Conservation (phyloP, 306 rosid species). For the Pterocarpus santalinus region DNA sequence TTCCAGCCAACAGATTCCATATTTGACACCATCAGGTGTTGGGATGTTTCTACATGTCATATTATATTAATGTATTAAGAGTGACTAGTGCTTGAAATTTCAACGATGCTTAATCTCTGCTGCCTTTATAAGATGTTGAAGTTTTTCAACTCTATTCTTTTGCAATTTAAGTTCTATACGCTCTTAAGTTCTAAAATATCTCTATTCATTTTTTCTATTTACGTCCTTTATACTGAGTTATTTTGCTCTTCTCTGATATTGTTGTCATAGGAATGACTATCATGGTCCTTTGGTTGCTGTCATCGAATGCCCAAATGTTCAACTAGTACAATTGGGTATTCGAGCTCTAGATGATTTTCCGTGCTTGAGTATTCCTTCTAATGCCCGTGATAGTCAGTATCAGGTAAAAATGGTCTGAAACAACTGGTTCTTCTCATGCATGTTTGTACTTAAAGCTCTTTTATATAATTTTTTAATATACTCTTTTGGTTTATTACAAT, state of each 20-base stretch:
- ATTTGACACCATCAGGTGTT: neutral
- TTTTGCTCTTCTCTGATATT: slow-evolving; percentile 37
- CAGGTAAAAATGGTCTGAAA: slow-evolving; percentile 67
- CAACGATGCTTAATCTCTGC: slow-evolving; percentile 14
- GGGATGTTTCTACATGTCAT: slow-evolving; percentile 6
- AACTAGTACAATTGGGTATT: slow-evolving; percentile 68
- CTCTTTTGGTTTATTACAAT: neutral
- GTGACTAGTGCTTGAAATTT: slow-evolving; percentile 41
- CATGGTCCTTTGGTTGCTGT: slow-evolving; percentile 88
- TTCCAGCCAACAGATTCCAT: slow-evolving; percentile 32
- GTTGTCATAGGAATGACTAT: slow-evolving; percentile 69
- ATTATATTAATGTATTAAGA: slow-evolving; percentile 17
- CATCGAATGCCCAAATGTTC: slow-evolving; percentile 86
- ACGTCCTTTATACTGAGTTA: slow-evolving; percentile 29
- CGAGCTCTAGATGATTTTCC: slow-evolving; percentile 86
- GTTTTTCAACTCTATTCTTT: slow-evolving; percentile 24
- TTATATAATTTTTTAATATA: neutral
- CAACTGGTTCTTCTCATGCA: slow-evolving; percentile 38
- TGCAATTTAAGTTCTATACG: neutral
- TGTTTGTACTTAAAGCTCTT: slow-evolving; percentile 21
- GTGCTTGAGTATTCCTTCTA: slow-evolving; percentile 84
- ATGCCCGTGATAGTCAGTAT: slow-evolving; percentile 94
- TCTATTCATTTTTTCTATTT: slow-evolving; percentile 4
- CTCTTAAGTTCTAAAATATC: slow-evolving; percentile 33
- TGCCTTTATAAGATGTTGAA: slow-evolving; percentile 12